Evolutionary conservation across 2,329 filamentous ascomycete species (phyloP), one percentile per base, ranked within the genome.

Genomic region (Monosporascus sp.): DNA sequence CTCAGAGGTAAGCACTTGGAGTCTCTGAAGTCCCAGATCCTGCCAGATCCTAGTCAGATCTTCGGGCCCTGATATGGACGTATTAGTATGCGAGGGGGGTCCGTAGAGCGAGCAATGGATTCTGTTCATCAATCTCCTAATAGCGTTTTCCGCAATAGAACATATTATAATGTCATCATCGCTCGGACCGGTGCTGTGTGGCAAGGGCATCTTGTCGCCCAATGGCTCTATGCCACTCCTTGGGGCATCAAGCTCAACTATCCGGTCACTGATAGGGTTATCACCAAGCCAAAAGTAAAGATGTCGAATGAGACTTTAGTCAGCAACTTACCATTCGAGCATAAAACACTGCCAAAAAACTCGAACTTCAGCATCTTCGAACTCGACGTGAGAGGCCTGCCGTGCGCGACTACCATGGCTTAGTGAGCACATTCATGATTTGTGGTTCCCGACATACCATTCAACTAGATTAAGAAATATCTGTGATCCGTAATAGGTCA

Each of bases 331-430:
- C 82, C 82, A 89, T 70, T 90, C 87, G 34, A 88, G 74, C 60
- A 89, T 85, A 53, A 89, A 74, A 63, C 84, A 88, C 31, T 85
- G 85, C 86, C 86, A 90, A 58, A 86, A 89, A 1, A 82, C 80
- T 52, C 85, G 75, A 39, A 80, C 70, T 52, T 77, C 75, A 18
- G 74, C 64, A 57, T 83, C 77, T 53, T 76, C 62, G 11, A 57
- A 61, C 20, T 64, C 59, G 15, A 54, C 51, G 39, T 57, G 58
- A 7, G 59, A 51, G 47, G 58, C 49, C 39, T 57, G 53, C 8
- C 54, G 48, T 36, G 57, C 57, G 41, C 59, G 59, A 39, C 61
- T 63, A 50, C 25, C 8, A 49, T 42, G 39, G 6, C 47, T 57
- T 45, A 60, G 56, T 44, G n/a, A 22, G 25, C 25, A 9, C 22